Base-by-base conservation (phyloP, 495 filamentous ascomycete species). In the Podospora pseudopauciseta region DNA sequence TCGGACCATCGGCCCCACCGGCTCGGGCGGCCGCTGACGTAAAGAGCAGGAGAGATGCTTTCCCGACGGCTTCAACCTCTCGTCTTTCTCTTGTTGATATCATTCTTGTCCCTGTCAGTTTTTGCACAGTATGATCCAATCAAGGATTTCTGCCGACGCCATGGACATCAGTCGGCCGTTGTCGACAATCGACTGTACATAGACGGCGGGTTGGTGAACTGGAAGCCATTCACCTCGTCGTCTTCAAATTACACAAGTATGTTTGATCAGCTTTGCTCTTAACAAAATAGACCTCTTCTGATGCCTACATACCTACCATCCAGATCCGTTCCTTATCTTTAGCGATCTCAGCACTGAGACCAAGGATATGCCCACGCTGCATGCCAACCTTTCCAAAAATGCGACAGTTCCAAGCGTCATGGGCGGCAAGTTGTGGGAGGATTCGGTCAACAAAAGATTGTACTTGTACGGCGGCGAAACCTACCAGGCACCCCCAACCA, bases 381-480 rank as follows among this genome's bases (percentile, higher is more conserved):
- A 82, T 44, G 76, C 80, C 60, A 82, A 83, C 32, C 72, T 85
- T 2, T 81, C 79, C 28, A 86, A 86, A 64, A 81, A 83, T 63
- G 71, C 70, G 18, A 76, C 78, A 19, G 76, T 86, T 26, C 85
- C 85, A 0, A 68, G 62, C 63, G 76, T 82, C 26, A 73, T 67
- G 59, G 81, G 84, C 28, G 84, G 82, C 0, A 70, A 80, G 23
- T 65, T 86, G 13, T 86, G 83, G 84, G 74, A 77, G 32, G 84
- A 86, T 66, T 72, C 77, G n/a, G 79, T 83, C 32, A 85, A 87
- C 68, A 84, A 84, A 70, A 72, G 78, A 30, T 78, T 86, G 60
- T 86, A 83, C 67, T 73, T 81, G 13, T 86, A 76, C 70, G 84
- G 85, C 9, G 85, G 85, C 44, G 80, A 85, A 60, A 80, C 74